Base-by-base conservation (phyloP, 768 basidiomycete genomes). In the Exidia glandulosa region DNA sequence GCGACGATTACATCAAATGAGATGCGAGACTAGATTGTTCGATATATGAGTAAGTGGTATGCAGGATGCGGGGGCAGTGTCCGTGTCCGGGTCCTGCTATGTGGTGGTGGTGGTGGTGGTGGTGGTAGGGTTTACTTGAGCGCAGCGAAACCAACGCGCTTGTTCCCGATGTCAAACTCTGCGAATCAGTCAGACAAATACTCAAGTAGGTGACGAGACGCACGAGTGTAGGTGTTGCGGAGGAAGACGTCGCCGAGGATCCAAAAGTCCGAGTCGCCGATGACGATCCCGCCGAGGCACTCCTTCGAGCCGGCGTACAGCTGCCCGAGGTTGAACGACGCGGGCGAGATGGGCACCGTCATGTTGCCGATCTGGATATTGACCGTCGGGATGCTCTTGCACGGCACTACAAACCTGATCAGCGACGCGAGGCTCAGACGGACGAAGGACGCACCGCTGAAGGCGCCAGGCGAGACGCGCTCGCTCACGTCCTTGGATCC, bases 311-410 rank as follows among this genome's bases (percentile, higher is more conserved):
- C 71, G 2, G 32, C 19, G 4, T 64, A 65, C 56, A 70, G 61
- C 2, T 63, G 66, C 4, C 80, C 82, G 13, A 81, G 69, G 68
- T 78, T 81, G 69, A 79, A 75, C 19, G 66, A 69, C 5, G 64
- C 67, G 19, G 71, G 33, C 5, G 70, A 66, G 62, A 80, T 69
- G 72, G 77, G 62, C 68, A 81, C 84, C 0, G 64, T 34, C 31
- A 72, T 73, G 7, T 74, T 74, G 47, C 78, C 78, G 63, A 84
- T 81, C 0, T 74, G 70, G 59, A 87, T 66, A 0, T 77, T 73
- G 27, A 85, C 72, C 30, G 67, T 71, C 58, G 70, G 62, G 45
- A 64, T 75, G 19, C 75, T 72, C 0, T 66, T 75, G 71, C 81
- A 82, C 34, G 79, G 75, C n/a, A 73, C 68, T 69, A 34, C 33